A percentile compares a stretch with the other conserved stretches of the same genome.
Conservation (phyloP, 208 protist genomes). For the Leishmania aethiopica region DNA sequence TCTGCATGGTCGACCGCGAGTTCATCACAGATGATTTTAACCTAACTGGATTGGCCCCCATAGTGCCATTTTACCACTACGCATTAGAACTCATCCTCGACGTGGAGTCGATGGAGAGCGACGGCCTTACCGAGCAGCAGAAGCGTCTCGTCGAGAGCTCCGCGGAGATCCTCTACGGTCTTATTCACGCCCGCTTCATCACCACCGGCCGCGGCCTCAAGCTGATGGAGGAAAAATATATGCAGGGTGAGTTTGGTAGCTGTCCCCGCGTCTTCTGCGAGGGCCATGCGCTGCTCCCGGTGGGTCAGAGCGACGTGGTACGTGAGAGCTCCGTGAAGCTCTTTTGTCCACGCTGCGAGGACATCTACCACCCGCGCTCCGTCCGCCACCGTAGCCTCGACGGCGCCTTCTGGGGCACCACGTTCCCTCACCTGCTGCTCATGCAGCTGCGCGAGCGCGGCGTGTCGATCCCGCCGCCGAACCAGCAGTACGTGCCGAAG, state of each 20-base stretch:
- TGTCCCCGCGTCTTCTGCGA: constrained; percentile 97
- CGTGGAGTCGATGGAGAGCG: constrained; percentile 88
- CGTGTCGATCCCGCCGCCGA: constrained; percentile 44
- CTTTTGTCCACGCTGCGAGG: constrained; percentile 98
- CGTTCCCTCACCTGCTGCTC: constrained; percentile 96
- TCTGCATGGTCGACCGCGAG: constrained; percentile 96
- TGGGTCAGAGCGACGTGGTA: constrained; percentile 95
- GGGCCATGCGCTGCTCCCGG: constrained; percentile 95
- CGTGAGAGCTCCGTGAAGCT: constrained; percentile 95
- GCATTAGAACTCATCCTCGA: constrained; percentile 98
- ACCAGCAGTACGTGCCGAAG: constrained; percentile 94
- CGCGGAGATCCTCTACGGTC: constrained; percentile 98
- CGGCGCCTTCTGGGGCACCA: constrained; percentile 98
- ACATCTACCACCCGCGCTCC: constrained; percentile 96
- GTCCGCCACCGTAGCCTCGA: constrained; percentile 94
- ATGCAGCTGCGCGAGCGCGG: constrained; percentile 78
- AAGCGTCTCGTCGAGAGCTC: constrained; percentile 95
- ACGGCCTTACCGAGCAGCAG: constrained; percentile 95
- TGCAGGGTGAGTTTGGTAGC: constrained; percentile 94
- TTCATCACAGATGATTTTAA: constrained; percentile 99
- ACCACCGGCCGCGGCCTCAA: constrained; percentile 95
- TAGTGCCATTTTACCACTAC: constrained; percentile 98
- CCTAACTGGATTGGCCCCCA: constrained; percentile 93
- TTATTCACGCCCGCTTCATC: constrained; percentile 99
- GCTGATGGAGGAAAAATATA: constrained; percentile 98